phyloP scores from a whole-genome alignment of 2,329 filamentous ascomycete genomes.

The Aphanocladium album region DNA sequence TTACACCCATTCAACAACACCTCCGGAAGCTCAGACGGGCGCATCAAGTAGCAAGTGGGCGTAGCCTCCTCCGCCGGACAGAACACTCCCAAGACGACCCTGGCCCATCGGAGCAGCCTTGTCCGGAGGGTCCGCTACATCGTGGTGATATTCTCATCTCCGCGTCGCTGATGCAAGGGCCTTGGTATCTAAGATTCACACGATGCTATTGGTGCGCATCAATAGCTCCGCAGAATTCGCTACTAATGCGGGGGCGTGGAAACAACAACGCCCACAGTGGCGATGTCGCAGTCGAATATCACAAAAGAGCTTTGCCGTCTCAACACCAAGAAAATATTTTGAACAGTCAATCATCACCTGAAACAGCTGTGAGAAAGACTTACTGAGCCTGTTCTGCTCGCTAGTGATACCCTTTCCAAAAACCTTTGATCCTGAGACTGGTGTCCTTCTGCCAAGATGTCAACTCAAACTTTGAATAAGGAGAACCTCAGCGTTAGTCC shows the following conservation, averaged over 20 bases:
- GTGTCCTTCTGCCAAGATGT: slow-evolving; percentile 18
- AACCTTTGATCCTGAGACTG: neutral
- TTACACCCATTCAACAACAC: neutral
- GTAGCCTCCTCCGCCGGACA: neutral
- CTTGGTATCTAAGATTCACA: neutral
- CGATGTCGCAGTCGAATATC: neutral
- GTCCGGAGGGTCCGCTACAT: neutral
- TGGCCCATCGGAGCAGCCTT: neutral
- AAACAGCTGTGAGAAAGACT: neutral
- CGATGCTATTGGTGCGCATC: slow-evolving; percentile 14
- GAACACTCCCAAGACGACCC: neutral
- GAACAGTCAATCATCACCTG: neutral
- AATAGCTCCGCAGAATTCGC: slow-evolving; percentile 5
- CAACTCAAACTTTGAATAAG: slow-evolving; percentile 21
- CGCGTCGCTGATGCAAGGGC: neutral
- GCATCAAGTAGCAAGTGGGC: too few relatives aligned
- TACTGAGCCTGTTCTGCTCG: neutral
- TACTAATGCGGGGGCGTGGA: slow-evolving; percentile 2
- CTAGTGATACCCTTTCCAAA: too few relatives aligned
- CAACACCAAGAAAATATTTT: neutral
- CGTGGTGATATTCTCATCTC: neutral
- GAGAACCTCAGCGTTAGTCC: slow-evolving; percentile 25
- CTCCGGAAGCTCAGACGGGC: neutral
- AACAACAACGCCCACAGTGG: neutral
- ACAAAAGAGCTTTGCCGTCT: neutral